Evolutionary conservation across 2,329 filamentous ascomycete genomes (phyloP), one percentile per base, ranked within the genome.

Genomic region (Penicillium sp.): DNA sequence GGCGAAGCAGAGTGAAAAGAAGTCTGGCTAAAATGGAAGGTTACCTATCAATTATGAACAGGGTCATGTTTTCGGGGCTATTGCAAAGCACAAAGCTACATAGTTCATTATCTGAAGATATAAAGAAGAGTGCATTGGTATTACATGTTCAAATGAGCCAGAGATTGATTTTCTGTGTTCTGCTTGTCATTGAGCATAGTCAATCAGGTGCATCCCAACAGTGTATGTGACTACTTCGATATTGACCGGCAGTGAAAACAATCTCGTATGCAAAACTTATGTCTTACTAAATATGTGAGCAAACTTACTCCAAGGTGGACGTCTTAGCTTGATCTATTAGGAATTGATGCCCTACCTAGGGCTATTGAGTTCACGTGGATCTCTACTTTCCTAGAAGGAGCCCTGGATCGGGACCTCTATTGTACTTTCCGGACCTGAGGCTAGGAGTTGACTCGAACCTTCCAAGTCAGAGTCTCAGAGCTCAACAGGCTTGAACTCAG

Each of bases 1-100:
- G 25, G 81, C 69, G 22, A 70, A 67, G 59, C 69, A 73, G 55
- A 68, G 58, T n/a, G 63, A 69, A 55, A 71, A 69, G 62, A 69
- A 69, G 59, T 67, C 65, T 11, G 63, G 65, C 6, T 55, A 41
- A 40, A 50, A 16, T 35, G 19, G 31, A 14, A 30, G 26, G 8
- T 8, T 55, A 16, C 30, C 22, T 17, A 25, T 36, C 22, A 28
- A 33, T 17, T 40, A 16, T 14, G 16, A 28, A 11, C 44, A 28
- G 19, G 12, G n/a, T 25, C 31, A 36, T 50, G 30, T 30, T 35
- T 35, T 35, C 7, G 19, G 48, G 8, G 11, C 19, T 33, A 50
- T 50, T 30, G 14, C 46, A n/a, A n/a, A 43, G 33, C 11, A 31
- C 19, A 33, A 50, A 38, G 28, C 28, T 19, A 31, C 30, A 31